Evolutionary conservation across 2,329 filamentous ascomycete species (phyloP).

Genomic region (Orbilia javanica): DNA sequence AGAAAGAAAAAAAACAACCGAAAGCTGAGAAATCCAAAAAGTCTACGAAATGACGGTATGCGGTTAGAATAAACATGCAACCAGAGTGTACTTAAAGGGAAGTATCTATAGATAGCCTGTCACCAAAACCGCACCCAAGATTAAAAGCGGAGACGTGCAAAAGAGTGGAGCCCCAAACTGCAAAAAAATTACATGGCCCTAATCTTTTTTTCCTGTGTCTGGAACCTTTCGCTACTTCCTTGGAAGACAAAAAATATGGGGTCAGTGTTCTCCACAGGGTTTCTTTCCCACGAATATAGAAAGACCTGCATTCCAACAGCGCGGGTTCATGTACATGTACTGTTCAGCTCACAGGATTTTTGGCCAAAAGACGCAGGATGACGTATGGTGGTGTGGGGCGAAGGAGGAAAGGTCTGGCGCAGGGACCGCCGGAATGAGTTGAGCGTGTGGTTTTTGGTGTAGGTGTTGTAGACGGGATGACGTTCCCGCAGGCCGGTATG

Average conservation of each 20-base stretch:
- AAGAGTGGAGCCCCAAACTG: constrained; percentile 9
- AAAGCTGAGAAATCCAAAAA: constrained; percentile 7
- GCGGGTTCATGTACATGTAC: constrained; percentile 10
- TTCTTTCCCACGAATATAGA: constrained; percentile 12
- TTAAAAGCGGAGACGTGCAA: neutral
- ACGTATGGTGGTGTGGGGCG: constrained; percentile 30
- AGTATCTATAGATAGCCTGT: constrained; percentile 22
- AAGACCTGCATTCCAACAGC: constrained; percentile 25
- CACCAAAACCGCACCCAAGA: constrained; percentile 19
- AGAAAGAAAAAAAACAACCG: neutral
- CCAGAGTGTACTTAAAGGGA: constrained; percentile 11
- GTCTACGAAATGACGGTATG: constrained; percentile 22
- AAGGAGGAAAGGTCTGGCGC: constrained; percentile 22
- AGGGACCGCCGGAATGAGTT: constrained; percentile 31
- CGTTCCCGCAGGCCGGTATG: constrained; percentile 9
- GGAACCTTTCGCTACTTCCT: constrained; percentile 27
- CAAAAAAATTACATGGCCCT: neutral
- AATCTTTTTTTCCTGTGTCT: neutral
- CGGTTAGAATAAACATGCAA: constrained; percentile 24
- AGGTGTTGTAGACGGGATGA: constrained; percentile 14
- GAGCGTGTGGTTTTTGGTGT: constrained; percentile 21
- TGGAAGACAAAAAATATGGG: constrained; percentile 11
- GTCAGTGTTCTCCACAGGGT: constrained; percentile 20
- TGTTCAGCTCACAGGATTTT: constrained; percentile 16
- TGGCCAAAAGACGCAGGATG: constrained; percentile 16